A percentile compares a stretch with the other conserved stretches of the same genome.
Evolutionary conservation across 208 protist species (phyloP).

Genomic region (Wallacemonas collosoma): DNA sequence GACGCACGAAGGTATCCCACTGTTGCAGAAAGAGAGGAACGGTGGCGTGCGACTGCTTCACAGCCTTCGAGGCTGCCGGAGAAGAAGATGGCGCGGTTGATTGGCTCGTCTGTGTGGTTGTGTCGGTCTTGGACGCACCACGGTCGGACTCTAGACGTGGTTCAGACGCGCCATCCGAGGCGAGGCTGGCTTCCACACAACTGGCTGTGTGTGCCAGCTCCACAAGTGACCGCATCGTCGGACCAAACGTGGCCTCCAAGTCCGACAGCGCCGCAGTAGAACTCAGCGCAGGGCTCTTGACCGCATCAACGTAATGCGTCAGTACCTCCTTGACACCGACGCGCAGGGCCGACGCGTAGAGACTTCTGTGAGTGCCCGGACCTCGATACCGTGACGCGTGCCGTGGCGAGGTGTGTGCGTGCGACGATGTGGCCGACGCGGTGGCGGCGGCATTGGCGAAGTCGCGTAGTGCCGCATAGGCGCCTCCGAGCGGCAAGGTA

Average conservation of each 20-base stretch:
- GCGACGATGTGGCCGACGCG: neutral
- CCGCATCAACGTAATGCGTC: constrained; percentile 53
- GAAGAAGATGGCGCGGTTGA: constrained; percentile 1
- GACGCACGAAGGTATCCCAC: constrained; percentile 47
- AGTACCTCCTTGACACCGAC: constrained; percentile 48
- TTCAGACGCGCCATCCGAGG: neutral
- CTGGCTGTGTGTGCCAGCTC: constrained; percentile 28
- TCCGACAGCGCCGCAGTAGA: constrained; percentile 33
- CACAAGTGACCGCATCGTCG: constrained; percentile 47
- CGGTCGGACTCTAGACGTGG: too few species aligned
- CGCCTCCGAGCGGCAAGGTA: constrained; percentile 55
- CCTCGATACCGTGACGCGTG: neutral
- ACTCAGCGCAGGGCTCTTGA: constrained; percentile 35
- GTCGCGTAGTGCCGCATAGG: constrained; percentile 41
- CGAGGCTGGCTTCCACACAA: neutral
- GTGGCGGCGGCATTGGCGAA: neutral
- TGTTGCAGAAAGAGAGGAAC: constrained; percentile 24
- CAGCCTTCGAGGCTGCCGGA: constrained; percentile 7
- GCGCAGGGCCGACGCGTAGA: constrained; percentile 65
- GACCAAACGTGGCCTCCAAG: constrained; percentile 46
- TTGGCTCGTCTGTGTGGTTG: neutral
- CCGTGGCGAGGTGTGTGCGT: neutral
- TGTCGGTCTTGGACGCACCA: neutral
- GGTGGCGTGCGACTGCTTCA: neutral
- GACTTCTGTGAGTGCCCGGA: constrained; percentile 21